Conservation (phyloP, 176 grass and related monocot species). For the Secale cereale region DNA sequence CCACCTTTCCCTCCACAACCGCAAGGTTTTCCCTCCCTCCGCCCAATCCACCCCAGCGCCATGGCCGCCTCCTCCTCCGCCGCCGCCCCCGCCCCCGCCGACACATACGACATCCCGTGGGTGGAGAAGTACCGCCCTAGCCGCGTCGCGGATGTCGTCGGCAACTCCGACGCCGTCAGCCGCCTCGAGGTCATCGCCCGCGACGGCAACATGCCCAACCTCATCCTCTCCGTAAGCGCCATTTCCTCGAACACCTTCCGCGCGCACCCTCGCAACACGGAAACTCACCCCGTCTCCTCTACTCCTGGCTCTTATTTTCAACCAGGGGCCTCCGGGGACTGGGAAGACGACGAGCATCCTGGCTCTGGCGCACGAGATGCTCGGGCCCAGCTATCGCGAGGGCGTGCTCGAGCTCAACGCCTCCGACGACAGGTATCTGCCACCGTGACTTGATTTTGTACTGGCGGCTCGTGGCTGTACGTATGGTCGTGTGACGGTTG, state of each 20-base stretch:
- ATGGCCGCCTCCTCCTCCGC: slow-evolving; percentile 41
- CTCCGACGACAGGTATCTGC: slow-evolving; percentile 78
- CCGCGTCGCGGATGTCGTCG: slow-evolving; percentile 75
- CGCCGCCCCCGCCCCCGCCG: slow-evolving; percentile 10
- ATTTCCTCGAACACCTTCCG: slow-evolving; percentile 29
- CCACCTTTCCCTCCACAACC: slow-evolving; percentile 24
- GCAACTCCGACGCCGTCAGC: slow-evolving; percentile 80
- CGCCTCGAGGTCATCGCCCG: slow-evolving; percentile 88
- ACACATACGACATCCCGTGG: slow-evolving; percentile 75
- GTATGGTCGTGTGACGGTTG: background rate
- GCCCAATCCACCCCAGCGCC: background rate
- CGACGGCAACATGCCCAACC: slow-evolving; percentile 94
- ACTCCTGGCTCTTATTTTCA: background rate
- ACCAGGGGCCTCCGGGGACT: slow-evolving; percentile 85
- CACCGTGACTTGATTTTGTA: background rate
- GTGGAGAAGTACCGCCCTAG: slow-evolving; percentile 96
- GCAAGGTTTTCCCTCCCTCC: background rate
- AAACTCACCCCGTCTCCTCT: background rate
- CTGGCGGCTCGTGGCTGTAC: background rate
- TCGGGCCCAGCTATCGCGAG: slow-evolving; percentile 85
- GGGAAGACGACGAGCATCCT: slow-evolving; percentile 98
- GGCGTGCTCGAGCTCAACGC: slow-evolving; percentile 96
- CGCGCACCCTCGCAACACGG: background rate
- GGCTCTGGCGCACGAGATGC: slow-evolving; percentile 83
- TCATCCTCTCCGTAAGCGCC: slow-evolving; percentile 85